phyloP scores from a whole-genome alignment of 345 rosid species.

The Psidium guajava region DNA sequence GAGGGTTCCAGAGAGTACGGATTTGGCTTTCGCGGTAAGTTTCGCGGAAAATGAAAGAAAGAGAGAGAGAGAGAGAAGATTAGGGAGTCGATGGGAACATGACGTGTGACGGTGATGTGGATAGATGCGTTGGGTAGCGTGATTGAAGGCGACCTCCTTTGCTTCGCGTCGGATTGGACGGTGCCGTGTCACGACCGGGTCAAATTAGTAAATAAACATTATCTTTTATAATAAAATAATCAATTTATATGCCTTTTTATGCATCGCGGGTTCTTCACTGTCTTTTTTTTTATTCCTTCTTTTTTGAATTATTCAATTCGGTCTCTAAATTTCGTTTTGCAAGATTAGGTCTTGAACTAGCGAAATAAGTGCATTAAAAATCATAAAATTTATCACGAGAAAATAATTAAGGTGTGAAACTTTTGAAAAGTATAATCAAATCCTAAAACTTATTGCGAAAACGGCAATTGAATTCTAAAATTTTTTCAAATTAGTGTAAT shows the following conservation, averaged over 20 bases:
- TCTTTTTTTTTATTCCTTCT: not conserved
- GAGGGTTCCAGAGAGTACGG: not conserved
- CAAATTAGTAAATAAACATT: not conserved
- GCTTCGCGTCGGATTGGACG: not conserved
- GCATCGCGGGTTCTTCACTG: fast-evolving
- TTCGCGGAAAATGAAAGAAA: not conserved
- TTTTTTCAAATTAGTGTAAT: no score
- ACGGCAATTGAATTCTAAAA: no score
- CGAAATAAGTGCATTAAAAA: no score
- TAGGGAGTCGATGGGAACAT: not conserved
- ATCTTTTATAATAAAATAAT: no score
- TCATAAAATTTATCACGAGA: no score
- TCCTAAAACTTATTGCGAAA: no score
- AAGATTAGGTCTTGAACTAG: not conserved
- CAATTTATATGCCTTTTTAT: no score
- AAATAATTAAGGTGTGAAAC: no score
- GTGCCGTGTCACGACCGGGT: not conserved
- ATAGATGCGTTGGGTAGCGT: not conserved
- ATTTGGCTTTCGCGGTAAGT: not conserved
- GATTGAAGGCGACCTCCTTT: not conserved
- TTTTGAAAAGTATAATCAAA: no score
- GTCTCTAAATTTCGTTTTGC: not conserved
- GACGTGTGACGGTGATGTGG: not conserved
- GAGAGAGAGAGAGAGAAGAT: not conserved
- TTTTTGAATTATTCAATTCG: not conserved